A percentile compares a stretch with the other conserved stretches of the same genome.
These are phyloP conservation scores for Gleditsia sinensis DNA, from an alignment of 306 rosid genomes.

Conservation along the genomic window DNA sequence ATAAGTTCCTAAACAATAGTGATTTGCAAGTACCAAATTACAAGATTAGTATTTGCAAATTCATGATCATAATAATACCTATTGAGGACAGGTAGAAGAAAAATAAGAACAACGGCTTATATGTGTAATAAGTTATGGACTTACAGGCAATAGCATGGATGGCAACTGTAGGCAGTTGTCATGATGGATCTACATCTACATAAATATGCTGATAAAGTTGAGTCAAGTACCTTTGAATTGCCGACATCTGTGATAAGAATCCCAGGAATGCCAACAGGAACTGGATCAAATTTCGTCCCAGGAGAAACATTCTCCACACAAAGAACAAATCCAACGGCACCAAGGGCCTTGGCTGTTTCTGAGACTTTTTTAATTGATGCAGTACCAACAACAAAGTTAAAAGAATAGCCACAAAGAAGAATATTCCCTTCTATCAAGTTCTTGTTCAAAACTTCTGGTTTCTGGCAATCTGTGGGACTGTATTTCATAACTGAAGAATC, in stretches of 20 bases:
- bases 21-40: conserved; percentile 37
- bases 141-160: neutral
- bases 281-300: conserved; percentile 91
- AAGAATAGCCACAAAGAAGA: conserved; percentile 98
- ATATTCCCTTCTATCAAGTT: conserved; percentile 84
- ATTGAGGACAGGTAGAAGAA: neutral
- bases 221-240: conserved; percentile 74
- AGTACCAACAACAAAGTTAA: conserved; percentile 81
- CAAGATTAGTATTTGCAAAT: conserved; percentile 6
- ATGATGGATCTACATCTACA: conserved; percentile 5
- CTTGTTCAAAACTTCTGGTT: conserved; percentile 85
- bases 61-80: conserved; percentile 19
- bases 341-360: conserved; percentile 91
- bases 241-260: conserved; percentile 78
- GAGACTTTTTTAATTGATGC: conserved; percentile 88
- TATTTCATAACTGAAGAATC: conserved; percentile 83
- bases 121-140: neutral
- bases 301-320: conserved; percentile 91
- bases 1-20: conserved; percentile 70
- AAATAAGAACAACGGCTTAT: conserved; percentile 8
- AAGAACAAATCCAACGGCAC: conserved; percentile 97
- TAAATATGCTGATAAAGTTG: conserved; percentile 7
- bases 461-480: conserved; percentile 95
- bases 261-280: conserved; percentile 91
- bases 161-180: conserved; percentile 9